These are phyloP conservation scores for Paecilomyces variotii DNA, from an alignment of 2,329 filamentous ascomycete species.

Conservation along the genomic window DNA sequence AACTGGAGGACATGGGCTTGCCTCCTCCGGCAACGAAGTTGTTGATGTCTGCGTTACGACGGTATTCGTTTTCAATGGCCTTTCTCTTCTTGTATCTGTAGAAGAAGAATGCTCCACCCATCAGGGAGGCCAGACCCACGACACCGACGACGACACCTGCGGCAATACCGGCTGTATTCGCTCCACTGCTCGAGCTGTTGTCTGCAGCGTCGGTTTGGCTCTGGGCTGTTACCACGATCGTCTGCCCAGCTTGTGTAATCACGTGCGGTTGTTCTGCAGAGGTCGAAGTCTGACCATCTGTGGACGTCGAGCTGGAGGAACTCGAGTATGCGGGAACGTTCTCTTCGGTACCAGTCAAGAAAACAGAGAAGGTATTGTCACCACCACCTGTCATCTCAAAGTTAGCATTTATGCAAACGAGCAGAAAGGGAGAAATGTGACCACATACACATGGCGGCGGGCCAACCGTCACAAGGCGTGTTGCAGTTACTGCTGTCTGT, in stretches of 20 bases:
- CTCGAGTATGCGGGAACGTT: conserved; percentile 24
- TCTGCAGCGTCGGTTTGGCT: conserved; percentile 16
- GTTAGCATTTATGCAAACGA: conserved; percentile 7
- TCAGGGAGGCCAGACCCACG: conserved; percentile 45
- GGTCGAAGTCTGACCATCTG: conserved; percentile 11
- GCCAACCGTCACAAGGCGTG: conserved; percentile 57
- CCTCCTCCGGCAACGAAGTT: conserved; percentile 57
- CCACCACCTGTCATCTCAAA: conserved; percentile 48
- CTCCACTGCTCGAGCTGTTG: conserved; percentile 27
- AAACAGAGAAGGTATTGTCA: conserved; percentile 42
- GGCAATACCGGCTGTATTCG: conserved; percentile 77
- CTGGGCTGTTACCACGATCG: conserved; percentile 27
- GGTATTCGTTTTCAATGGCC: conserved; percentile 76
- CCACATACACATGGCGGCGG: conserved; percentile 55
- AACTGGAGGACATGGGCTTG: conserved; percentile 53
- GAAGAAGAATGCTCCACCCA: conserved; percentile 64
- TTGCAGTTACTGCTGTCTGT: conserved; percentile 56
- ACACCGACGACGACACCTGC: conserved; percentile 83
- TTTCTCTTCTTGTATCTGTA: conserved; percentile 67
- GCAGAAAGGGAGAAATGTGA: neutral
- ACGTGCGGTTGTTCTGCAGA: conserved; percentile 39
- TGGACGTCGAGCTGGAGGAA: conserved; percentile 10
- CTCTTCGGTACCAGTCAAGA: conserved; percentile 41
- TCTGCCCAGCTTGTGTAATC: conserved; percentile 22
- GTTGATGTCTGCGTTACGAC: conserved; percentile 69